Evolutionary conservation across 176 grass and related monocot genomes (phyloP).

Genomic region (Musa acuminata): DNA sequence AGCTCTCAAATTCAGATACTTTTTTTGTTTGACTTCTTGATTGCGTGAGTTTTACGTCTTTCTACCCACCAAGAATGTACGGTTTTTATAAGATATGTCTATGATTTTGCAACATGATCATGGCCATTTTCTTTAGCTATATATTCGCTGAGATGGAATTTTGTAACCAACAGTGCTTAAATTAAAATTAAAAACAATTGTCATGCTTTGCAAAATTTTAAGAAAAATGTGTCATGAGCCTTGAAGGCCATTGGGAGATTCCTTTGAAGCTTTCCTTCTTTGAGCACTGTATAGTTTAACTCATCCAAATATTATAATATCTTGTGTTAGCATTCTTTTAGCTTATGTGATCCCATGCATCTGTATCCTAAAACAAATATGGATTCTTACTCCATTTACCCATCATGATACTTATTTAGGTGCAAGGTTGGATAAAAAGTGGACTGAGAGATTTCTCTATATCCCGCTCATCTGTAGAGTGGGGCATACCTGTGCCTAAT

Average conservation of each 20-base stretch:
- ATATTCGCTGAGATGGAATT: neutral
- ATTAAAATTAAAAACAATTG: neutral
- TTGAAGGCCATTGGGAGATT: neutral
- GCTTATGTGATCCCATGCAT: no score
- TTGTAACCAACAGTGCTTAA: neutral
- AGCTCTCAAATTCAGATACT: no score
- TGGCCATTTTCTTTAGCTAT: neutral
- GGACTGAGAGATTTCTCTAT: conserved; percentile 95
- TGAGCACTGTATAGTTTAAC: neutral
- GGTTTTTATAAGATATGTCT: no score
- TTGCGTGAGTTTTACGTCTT: no score
- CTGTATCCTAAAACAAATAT: neutral
- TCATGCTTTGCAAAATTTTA: neutral
- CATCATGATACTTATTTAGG: conserved; percentile 61
- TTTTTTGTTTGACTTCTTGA: no score
- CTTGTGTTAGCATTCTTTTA: no score
- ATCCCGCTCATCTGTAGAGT: conserved; percentile 84
- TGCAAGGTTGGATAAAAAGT: conserved; percentile 94
- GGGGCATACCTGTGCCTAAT: conserved; percentile 97
- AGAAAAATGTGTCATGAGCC: neutral
- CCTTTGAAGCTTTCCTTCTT: neutral
- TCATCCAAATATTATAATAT: no score
- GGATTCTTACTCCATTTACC: conserved; percentile 25
- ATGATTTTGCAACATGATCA: no score
- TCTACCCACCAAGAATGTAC: no score